Conservation (phyloP, 768 basidiomycete species). For the Lactifluus echinatus region DNA sequence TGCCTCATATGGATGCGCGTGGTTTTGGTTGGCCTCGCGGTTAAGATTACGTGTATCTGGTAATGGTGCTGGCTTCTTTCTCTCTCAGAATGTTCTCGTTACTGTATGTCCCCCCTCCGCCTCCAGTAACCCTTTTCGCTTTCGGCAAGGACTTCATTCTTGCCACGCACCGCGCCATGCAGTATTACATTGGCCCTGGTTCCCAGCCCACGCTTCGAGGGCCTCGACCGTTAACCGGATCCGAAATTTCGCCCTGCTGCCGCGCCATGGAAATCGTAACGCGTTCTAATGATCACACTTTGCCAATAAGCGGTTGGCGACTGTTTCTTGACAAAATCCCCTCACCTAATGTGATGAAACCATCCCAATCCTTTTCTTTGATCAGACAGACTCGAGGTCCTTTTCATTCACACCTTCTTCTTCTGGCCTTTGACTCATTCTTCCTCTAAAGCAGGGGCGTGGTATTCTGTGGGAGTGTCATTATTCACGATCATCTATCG, state of each 20-base stretch:
- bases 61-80: slow-evolving; percentile 11
- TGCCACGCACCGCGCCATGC: slow-evolving; percentile 7
- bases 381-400: slow-evolving; percentile 10
- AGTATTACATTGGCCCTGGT: slow-evolving; percentile 13
- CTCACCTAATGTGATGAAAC: slow-evolving; percentile 17
- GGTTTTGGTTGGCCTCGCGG: slow-evolving; percentile 2
- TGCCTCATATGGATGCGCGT: not conserved
- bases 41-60: slow-evolving; percentile 15
- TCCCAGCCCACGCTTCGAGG: slow-evolving; percentile 17
- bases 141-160: slow-evolving; percentile 15
- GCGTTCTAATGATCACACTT: slow-evolving; percentile 14
- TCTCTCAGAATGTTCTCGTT: not conserved
- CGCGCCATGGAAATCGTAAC: slow-evolving; percentile 10
- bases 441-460: slow-evolving; percentile 4
- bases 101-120: not conserved
- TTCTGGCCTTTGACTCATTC: slow-evolving; percentile 2
- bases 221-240: slow-evolving; percentile 18
- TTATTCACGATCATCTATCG: not conserved
- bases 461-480: slow-evolving; percentile 12
- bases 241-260: slow-evolving; percentile 19
- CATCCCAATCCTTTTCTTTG: slow-evolving; percentile 7
- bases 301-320: slow-evolving; percentile 7
- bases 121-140: slow-evolving; percentile 11
- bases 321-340: not conserved
- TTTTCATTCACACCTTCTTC: slow-evolving; percentile 10